Evolutionary conservation across 345 rosid species (phyloP).

Genomic region (Garcia nutans): DNA sequence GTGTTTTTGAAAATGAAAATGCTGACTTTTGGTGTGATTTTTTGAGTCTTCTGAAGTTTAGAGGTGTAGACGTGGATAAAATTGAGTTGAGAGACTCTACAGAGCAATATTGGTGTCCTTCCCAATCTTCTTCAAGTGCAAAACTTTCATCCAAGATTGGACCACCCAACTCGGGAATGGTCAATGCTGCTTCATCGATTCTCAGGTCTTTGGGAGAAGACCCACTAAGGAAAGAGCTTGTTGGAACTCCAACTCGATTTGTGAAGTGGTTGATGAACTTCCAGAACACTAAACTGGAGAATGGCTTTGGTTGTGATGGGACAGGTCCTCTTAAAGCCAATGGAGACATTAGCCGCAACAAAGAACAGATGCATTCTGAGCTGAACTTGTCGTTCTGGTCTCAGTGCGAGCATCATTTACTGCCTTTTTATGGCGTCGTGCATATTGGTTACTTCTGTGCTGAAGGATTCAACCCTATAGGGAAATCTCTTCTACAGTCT

Average conservation of each 20-base stretch:
- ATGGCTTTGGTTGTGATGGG: constrained; percentile 40
- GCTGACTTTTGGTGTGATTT: constrained; percentile 70
- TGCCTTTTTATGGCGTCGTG: constrained; percentile 90
- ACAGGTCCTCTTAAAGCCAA: constrained; percentile 27
- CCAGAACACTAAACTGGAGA: constrained; percentile 57
- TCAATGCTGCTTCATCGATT: constrained; percentile 64
- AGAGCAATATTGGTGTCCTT: constrained; percentile 70
- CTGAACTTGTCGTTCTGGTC: constrained; percentile 79
- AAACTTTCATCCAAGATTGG: constrained; percentile 37
- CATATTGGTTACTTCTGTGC: constrained; percentile 69
- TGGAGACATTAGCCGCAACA: constrained; percentile 34
- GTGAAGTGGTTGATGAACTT: constrained; percentile 86
- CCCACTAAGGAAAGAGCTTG: constrained; percentile 79
- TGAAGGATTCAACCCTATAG: constrained; percentile 48
- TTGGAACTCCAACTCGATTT: constrained; percentile 69
- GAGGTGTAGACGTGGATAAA: constrained; percentile 47
- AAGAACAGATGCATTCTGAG: constrained; percentile 53
- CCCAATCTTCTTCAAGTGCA: constrained; percentile 32
- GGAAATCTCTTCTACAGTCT: constrained; percentile 59
- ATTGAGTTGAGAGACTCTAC: constrained; percentile 22
- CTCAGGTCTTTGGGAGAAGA: constrained; percentile 83
- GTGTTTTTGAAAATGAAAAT: constrained; percentile 64
- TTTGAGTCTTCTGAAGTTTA: constrained; percentile 54
- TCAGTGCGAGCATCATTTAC: constrained; percentile 94
- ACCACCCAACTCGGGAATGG: constrained; percentile 52